Percentiles rank a stretch among this genome's conserved stretches.
Conservation (phyloP, 1,284 basidiomycete species). For the Pseudozyma sp. region DNA sequence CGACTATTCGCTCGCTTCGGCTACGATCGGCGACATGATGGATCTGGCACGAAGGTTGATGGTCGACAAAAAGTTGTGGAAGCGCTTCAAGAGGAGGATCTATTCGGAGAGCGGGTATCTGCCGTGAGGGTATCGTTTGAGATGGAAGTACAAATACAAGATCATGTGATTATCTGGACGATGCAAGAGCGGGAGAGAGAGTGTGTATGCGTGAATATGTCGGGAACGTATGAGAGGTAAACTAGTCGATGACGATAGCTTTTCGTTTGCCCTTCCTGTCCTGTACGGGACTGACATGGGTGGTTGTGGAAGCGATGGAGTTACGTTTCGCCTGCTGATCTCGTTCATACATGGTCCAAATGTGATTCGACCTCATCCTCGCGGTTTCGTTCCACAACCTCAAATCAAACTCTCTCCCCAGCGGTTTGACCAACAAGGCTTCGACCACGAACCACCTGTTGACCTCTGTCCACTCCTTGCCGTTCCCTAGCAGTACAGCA, state of each 20-base stretch:
- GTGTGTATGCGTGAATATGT: background rate
- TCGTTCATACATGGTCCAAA: conserved; percentile 14
- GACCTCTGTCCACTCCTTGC: background rate
- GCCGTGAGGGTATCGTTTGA: background rate
- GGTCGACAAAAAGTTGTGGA: conserved; percentile 75
- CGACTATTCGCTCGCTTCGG: conserved; percentile 79
- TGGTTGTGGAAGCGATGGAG: background rate
- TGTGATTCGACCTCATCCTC: conserved; percentile 16
- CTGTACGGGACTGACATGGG: background rate
- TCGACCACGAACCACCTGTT: conserved; percentile 36
- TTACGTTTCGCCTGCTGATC: background rate
- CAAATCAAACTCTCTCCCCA: conserved; percentile 26
- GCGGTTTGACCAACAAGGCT: conserved; percentile 20
- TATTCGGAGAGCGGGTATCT: conserved; percentile 65
- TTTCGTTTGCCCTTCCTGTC: conserved; percentile 27
- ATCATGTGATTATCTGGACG: background rate
- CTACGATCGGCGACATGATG: conserved; percentile 82
- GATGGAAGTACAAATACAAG: background rate
- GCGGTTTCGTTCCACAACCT: conserved; percentile 35
- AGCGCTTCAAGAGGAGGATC: conserved; percentile 78
- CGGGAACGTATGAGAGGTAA: background rate
- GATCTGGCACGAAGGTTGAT: conserved; percentile 77
- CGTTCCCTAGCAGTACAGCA: background rate
- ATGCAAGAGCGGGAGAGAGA: too few relatives aligned
- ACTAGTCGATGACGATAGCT: conserved; percentile 14